phyloP scores from a whole-genome alignment of 331 rosid species.

The Rosa hybrid region DNA sequence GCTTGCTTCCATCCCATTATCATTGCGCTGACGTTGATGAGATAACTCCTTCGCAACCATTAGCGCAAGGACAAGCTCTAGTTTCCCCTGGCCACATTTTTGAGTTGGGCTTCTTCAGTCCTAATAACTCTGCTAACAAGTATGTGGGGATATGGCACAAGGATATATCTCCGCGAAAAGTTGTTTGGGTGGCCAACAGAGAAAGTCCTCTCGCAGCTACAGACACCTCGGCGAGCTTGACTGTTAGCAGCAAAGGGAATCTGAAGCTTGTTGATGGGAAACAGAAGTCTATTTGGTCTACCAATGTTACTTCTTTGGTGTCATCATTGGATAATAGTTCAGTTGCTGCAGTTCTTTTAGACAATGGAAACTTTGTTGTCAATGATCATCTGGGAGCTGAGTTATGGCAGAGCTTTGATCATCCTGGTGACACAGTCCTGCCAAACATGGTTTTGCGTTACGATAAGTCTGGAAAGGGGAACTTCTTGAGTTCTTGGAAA shows the following conservation, averaged over 20 bases:
- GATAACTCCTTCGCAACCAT: slow-evolving; percentile 17
- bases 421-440: slow-evolving; percentile 7
- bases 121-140: slow-evolving; percentile 7
- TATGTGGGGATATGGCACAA: slow-evolving; percentile 32
- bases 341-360: slow-evolving; percentile 12
- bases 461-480: not conserved
- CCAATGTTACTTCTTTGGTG: not conserved
- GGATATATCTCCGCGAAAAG: not conserved
- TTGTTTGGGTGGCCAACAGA: slow-evolving; percentile 31
- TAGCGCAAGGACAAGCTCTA: slow-evolving; percentile 22
- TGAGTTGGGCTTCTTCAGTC: slow-evolving; percentile 30
- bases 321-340: not conserved
- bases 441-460: slow-evolving; percentile 8
- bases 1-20: not conserved
- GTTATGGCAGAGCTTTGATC: slow-evolving; percentile 24
- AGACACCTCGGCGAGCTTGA: slow-evolving; percentile 8
- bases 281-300: slow-evolving; percentile 19
- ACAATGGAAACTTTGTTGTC: slow-evolving; percentile 19
- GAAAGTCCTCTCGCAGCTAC: slow-evolving; percentile 7
- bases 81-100: slow-evolving; percentile 7
- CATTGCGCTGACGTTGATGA: slow-evolving; percentile 7
- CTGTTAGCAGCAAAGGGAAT: slow-evolving; percentile 13
- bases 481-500: slow-evolving; percentile 26
- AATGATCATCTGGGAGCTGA: not conserved
- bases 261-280: slow-evolving; percentile 16